Evolutionary conservation across 1,284 basidiomycete genomes (phyloP), one percentile per base, ranked within the genome.

Genomic region (Rugosomyces carneus): DNA sequence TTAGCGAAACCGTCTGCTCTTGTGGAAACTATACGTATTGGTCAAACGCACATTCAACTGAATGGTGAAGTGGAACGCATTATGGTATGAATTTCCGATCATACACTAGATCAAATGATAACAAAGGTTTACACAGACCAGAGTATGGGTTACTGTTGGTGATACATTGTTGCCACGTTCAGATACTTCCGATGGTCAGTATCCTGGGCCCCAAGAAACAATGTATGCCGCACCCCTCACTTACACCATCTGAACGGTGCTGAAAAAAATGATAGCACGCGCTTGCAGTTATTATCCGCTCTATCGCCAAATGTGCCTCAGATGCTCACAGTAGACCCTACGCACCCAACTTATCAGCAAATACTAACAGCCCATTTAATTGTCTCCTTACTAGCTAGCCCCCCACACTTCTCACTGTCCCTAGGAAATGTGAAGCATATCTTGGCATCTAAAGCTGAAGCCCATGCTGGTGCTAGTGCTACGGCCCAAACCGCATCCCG

Each of bases 301-400:
- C 54, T 70, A 66, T 53, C 72, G 59, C 59, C 69, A 55, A 72
- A 29, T 67, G 71, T 54, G 55, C 72, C 52, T 68, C 76, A 15
- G 23, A 52, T 70, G 1, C 68, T 75, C 8, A 54, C 67, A 29
- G 56, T 61, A 37, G 53, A 49, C 10, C 34, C 52, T 10, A 47
- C 45, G 26, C 51, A 52, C 16, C 72, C 75, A 0, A 80, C 78
- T 6, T 62, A 72, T 16, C 84, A 87, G 50, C 83, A 86, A 57
- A 75, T 87, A 19, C 69, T 84, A 52, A 86, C 76, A 3, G 84
- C 84, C 1, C 71, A 78, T 54, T 68, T 89, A 42, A 65, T 84
- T 11, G 69, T 83, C 31, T 67, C 71, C 13, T 68, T 84, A 3
- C 63, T 87, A 20, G 65, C 67, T 18, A 65, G 69, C 19, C 67